These are phyloP conservation scores for Cytospora piceicola DNA, from an alignment of 2,329 filamentous ascomycete genomes.

Conservation along the genomic window DNA sequence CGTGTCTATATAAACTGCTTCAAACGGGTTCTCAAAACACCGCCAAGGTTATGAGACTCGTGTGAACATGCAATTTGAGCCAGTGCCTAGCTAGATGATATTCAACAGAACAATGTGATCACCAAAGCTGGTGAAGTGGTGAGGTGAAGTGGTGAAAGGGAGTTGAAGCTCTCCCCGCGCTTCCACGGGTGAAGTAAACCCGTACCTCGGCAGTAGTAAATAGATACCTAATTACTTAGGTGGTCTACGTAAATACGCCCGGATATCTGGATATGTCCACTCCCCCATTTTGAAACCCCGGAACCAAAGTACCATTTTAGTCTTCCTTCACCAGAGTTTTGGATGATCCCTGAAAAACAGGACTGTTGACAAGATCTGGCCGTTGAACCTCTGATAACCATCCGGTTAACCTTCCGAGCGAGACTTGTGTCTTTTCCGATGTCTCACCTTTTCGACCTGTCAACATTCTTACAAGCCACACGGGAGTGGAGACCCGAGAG, in stretches of 20 bases:
- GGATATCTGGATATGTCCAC: not conserved
- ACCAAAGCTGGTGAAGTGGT: not conserved
- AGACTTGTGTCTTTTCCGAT: conserved; percentile 10
- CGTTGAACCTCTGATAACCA: not conserved
- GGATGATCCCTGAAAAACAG: conserved; percentile 17
- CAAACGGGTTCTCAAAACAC: not conserved
- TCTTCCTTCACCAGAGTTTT: not conserved
- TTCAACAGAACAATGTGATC: not conserved
- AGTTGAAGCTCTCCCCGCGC: not conserved
- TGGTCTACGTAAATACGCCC: too few relatives aligned
- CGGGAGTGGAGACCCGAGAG: not conserved
- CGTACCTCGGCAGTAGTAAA: not conserved
- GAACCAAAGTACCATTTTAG: not conserved
- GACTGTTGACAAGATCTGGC: conserved; percentile 8
- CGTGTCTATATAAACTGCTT: too few relatives aligned
- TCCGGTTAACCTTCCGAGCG: conserved; percentile 2
- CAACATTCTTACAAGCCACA: conserved; percentile 13
- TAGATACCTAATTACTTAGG: too few relatives aligned
- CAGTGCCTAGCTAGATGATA: not conserved
- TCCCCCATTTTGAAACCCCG: not conserved
- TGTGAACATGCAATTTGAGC: not conserved
- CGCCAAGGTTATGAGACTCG: not conserved
- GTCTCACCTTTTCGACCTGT: conserved; percentile 22
- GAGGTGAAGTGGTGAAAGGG: not conserved
- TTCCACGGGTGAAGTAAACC: not conserved